Conservation (phyloP, 2,329 filamentous ascomycete genomes). For the Pseudocercospora fijiensis region DNA sequence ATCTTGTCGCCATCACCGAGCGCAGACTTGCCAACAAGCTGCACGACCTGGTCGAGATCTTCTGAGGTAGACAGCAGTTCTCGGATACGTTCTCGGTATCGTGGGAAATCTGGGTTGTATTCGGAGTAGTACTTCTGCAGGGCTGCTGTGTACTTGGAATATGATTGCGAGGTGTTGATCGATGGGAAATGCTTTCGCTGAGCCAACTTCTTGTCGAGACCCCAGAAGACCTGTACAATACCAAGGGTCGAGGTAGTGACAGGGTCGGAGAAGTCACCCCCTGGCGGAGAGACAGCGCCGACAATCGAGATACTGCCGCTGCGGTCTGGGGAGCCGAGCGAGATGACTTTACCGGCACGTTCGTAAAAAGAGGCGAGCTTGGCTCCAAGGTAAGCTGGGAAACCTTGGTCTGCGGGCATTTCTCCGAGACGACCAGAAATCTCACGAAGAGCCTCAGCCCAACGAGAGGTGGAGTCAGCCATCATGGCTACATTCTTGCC, state of each 20-base stretch:
- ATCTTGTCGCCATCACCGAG: conserved; percentile 98
- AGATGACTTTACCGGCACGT: conserved; percentile 82
- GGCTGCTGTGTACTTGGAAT: conserved; percentile 90
- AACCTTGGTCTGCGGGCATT: conserved; percentile 99
- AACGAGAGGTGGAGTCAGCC: conserved; percentile 96
- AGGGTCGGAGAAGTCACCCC: conserved; percentile 98
- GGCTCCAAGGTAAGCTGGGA: conserved; percentile 93
- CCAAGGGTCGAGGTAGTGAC: conserved; percentile 89
- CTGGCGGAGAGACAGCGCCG: conserved; percentile 92
- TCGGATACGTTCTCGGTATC: conserved; percentile 87
- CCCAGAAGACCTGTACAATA: conserved; percentile 99
- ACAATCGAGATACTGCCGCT: conserved; percentile 95
- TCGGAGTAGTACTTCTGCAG: conserved; percentile 95
- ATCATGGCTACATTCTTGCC: conserved; percentile 99
- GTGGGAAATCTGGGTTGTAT: conserved; percentile 89
- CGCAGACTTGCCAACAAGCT: conserved; percentile 95
- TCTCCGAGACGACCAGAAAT: conserved; percentile 97
- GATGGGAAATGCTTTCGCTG: conserved; percentile 99
- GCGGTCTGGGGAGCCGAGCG: conserved; percentile 84
- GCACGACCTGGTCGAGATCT: conserved; percentile 96
- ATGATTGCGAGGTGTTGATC: conserved; percentile 90
- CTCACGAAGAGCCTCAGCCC: conserved; percentile 98
- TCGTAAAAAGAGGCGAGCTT: conserved; percentile 99
- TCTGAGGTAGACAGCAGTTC: conserved; percentile 92
- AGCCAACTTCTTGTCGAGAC: conserved; percentile 98